phyloP scores from a whole-genome alignment of 1,284 basidiomycete genomes.

The Cutaneotrichosporon sp. region DNA sequence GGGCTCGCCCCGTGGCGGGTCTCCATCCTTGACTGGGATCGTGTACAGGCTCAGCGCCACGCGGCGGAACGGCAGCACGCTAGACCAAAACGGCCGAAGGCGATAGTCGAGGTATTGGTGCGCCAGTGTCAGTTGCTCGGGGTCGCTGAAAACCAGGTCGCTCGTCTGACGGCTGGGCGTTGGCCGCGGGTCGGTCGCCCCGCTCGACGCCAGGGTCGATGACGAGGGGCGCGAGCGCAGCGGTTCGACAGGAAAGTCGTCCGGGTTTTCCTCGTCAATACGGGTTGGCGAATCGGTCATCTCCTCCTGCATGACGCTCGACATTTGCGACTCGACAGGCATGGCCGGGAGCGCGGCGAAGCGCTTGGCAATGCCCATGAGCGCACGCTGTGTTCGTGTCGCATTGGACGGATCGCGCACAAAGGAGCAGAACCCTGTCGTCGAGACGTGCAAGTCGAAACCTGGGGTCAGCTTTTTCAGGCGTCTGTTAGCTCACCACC shows the following conservation, averaged over 20 bases:
- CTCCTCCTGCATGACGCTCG: conserved; percentile 2
- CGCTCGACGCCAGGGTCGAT: background rate
- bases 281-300: conserved; percentile 5
- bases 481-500: conserved; percentile 6
- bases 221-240: background rate
- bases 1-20: conserved; percentile 9
- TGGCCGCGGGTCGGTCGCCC: background rate
- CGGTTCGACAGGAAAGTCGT: background rate
- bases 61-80: conserved; percentile 32
- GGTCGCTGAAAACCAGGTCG: conserved; percentile 38
- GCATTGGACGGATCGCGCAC: conserved; percentile 59
- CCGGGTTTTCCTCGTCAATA: background rate
- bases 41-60: conserved; percentile 33
- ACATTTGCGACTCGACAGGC: conserved; percentile 3
- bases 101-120: conserved; percentile 69
- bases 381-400: conserved; percentile 67
- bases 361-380: conserved; percentile 69
- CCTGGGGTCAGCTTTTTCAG: conserved; percentile 1
- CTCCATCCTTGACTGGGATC: conserved; percentile 10
- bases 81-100: conserved; percentile 62
- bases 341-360: conserved; percentile 16
- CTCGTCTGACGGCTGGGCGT: conserved; percentile 4
- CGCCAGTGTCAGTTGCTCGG: conserved; percentile 49
- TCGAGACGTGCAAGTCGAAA: conserved; percentile 13
- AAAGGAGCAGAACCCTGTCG: conserved; percentile 52